These are phyloP conservation scores for Debaryomyces fabryi DNA, from an alignment of 1,139 yeast species.

Conservation along the genomic window DNA sequence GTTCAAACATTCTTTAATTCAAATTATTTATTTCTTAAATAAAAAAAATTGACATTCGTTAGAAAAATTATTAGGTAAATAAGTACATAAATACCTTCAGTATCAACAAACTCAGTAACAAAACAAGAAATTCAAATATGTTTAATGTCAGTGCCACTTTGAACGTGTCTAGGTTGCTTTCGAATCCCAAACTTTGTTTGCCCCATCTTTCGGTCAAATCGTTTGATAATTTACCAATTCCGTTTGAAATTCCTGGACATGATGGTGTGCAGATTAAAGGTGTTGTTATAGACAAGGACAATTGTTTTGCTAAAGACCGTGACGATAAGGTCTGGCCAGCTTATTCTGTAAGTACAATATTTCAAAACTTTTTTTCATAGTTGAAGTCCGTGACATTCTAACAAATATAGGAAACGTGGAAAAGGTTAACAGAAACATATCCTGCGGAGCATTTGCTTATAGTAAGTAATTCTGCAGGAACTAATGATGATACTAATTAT, in stretches of 20 bases:
- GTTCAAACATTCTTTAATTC: neutral
- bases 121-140: slow-evolving; percentile 18
- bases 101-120: neutral
- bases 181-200: slow-evolving; percentile 66
- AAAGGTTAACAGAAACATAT: slow-evolving; percentile 51
- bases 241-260: slow-evolving; percentile 38
- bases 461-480: slow-evolving; percentile 94
- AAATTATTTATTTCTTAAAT: neutral
- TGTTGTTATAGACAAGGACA: slow-evolving; percentile 89
- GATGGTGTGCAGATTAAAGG: slow-evolving; percentile 57
- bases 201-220: slow-evolving; percentile 68
- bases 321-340: slow-evolving; percentile 80
- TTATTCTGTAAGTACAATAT: slow-evolving; percentile 36
- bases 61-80: neutral
- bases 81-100: neutral
- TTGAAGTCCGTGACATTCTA: slow-evolving; percentile 3
- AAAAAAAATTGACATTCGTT: neutral
- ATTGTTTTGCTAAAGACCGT: slow-evolving; percentile 88
- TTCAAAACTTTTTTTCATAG: slow-evolving; percentile 7
- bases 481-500: slow-evolving; percentile 67
- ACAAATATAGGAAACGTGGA: slow-evolving; percentile 52
- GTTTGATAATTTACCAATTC: slow-evolving; percentile 62
- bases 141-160: slow-evolving; percentile 75
- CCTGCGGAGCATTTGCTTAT: slow-evolving; percentile 72
- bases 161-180: slow-evolving; percentile 61